Evolutionary conservation across 108 stramenopile species (phyloP).

Genomic region (Mayamaea pseudoterrestris): DNA sequence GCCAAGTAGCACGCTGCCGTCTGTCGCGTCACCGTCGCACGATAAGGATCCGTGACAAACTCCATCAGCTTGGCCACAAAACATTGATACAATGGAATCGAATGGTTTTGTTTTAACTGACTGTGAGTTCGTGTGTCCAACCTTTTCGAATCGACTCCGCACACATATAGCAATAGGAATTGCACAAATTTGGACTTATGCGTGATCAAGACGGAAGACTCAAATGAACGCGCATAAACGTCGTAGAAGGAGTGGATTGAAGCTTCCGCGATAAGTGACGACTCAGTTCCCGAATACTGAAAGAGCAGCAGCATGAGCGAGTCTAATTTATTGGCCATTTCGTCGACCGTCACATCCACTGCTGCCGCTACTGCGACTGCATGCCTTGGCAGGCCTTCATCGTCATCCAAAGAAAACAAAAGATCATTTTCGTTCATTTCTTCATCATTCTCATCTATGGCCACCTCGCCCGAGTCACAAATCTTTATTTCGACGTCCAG

Average conservation of each 20-base stretch:
- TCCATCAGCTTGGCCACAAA: conserved; percentile 67
- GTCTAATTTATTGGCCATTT: conserved; percentile 60
- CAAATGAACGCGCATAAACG: conserved; percentile 37
- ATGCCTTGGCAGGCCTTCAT: conserved; percentile 11
- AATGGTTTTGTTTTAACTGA: conserved; percentile 1
- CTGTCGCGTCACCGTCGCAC: conserved; percentile 61
- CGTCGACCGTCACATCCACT: conserved; percentile 19
- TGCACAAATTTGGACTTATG: conserved; percentile 95
- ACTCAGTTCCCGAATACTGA: conserved; percentile 14
- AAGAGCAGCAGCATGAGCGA: conserved; percentile 40
- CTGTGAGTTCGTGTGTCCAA: conserved; percentile 5
- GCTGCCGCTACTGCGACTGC: neutral
- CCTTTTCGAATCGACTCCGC: conserved; percentile 55
- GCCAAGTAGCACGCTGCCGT: conserved; percentile 87
- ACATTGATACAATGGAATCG: conserved; percentile 47
- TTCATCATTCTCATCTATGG: conserved; percentile 36
- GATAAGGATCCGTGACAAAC: conserved; percentile 53
- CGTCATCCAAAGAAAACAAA: conserved; percentile 14
- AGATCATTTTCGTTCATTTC: conserved; percentile 13
- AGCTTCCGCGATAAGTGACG: conserved; percentile 14
- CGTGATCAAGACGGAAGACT: conserved; percentile 72
- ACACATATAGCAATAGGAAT: conserved; percentile 79
- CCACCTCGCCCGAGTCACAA: conserved; percentile 67
- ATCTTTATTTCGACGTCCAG: conserved; percentile 98
- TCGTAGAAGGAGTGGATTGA: neutral